These are phyloP conservation scores for Penicillium sp. DNA, from an alignment of 2,329 filamentous ascomycete genomes.

Conservation along the genomic window DNA sequence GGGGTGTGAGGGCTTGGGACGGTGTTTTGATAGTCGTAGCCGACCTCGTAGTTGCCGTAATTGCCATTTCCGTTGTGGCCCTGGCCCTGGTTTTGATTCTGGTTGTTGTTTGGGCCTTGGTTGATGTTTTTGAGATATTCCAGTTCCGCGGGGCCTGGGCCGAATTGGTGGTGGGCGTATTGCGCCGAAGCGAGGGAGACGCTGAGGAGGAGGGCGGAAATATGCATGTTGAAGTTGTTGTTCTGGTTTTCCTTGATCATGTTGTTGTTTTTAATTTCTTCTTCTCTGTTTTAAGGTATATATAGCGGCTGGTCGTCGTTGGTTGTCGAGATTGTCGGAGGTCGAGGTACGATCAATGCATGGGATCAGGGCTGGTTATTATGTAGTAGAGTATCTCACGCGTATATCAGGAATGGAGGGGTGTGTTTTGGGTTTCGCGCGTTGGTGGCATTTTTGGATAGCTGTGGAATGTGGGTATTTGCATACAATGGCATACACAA, in stretches of 20 bases:
- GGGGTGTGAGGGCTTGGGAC: background rate
- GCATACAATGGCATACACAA: background rate
- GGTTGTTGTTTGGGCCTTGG: background rate
- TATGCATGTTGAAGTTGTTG: constrained; percentile 12
- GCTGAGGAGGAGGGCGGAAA: constrained; percentile 15
- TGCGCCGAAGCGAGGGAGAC: constrained; percentile 14
- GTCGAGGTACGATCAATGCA: background rate
- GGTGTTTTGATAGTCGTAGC: background rate
- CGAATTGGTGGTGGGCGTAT: background rate
- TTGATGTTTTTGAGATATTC: background rate
- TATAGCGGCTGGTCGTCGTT: background rate
- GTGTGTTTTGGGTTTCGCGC: background rate
- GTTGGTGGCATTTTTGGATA: background rate
- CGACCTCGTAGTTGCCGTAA: background rate
- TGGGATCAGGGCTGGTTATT: background rate
- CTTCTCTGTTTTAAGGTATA: background rate
- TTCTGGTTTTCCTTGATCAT: background rate
- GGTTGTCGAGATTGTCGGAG: background rate
- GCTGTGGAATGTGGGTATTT: background rate
- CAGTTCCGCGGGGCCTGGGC: background rate
- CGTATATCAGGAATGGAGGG: background rate
- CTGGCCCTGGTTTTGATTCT: background rate
- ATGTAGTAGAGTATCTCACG: background rate
- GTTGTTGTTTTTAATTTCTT: background rate
- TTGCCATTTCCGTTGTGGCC: background rate